Conservation (phyloP, 23 red algal species). For the Agarophyton chilense region DNA sequence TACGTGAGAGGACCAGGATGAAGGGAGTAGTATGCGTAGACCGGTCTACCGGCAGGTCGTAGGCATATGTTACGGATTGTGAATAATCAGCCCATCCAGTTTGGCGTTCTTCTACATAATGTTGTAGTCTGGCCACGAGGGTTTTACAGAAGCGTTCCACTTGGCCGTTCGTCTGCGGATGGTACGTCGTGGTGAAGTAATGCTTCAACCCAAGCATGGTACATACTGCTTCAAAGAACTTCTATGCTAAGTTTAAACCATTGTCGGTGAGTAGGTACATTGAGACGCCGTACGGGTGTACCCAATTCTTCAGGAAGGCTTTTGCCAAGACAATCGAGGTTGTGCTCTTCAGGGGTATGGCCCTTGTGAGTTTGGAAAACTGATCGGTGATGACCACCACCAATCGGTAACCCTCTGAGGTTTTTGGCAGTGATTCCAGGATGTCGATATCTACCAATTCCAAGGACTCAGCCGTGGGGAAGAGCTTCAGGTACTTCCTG, state of each 20-base stretch:
- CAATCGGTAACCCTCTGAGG: neutral
- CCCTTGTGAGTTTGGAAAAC: conserved; percentile 30
- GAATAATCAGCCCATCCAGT: too few relatives aligned
- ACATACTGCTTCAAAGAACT: too few relatives aligned
- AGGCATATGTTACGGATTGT: neutral
- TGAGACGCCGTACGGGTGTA: conserved; percentile 30
- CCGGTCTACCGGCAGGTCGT: conserved; percentile 20
- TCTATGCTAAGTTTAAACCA: too few relatives aligned
- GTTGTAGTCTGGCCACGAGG: neutral
- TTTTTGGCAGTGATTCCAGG: neutral
- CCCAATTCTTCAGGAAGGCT: conserved; percentile 16
- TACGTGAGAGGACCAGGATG: conserved; percentile 18
- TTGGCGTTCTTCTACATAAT: conserved; percentile 39
- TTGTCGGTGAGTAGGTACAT: too few relatives aligned
- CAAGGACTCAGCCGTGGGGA: too few relatives aligned
- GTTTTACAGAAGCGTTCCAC: conserved; percentile 39
- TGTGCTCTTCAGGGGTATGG: conserved; percentile 4
- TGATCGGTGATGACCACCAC: conserved; percentile 32
- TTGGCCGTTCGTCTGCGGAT: conserved; percentile 27
- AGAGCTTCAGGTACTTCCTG: conserved; percentile 37
- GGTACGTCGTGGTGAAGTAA: conserved; percentile 48
- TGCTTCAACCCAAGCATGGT: too few relatives aligned
- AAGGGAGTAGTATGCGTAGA: neutral
- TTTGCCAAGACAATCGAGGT: neutral
- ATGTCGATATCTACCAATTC: conserved; percentile 26